Percentiles rank a stretch among this genome's conserved stretches.
phyloP scores from a whole-genome alignment of 2,329 filamentous ascomycete genomes.

The Cladophialophora bantiana region DNA sequence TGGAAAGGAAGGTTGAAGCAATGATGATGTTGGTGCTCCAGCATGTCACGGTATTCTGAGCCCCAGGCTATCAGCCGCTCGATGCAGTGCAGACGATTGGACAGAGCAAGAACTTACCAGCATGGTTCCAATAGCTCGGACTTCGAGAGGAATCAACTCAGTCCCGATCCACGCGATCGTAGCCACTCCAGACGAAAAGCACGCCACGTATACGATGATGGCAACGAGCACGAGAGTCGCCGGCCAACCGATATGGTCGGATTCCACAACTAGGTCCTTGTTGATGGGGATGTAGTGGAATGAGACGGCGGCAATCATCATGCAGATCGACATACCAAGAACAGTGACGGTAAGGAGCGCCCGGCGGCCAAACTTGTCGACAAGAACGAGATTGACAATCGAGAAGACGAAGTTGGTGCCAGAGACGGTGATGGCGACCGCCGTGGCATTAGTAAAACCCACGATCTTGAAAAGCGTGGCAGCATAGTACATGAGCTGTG shows the following conservation, averaged over 20 bases:
- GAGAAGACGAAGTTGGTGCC: conserved; percentile 65
- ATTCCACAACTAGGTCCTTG: conserved; percentile 30
- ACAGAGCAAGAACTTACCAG: conserved; percentile 47
- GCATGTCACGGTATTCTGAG: conserved; percentile 69
- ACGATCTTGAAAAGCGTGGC: conserved; percentile 80
- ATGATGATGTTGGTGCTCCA: conserved; percentile 91
- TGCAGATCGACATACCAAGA: conserved; percentile 79
- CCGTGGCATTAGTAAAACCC: conserved; percentile 77
- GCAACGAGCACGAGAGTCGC: conserved; percentile 70
- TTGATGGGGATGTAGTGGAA: conserved; percentile 67
- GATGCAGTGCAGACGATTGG: not conserved
- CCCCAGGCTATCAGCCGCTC: not conserved
- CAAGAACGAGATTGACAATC: conserved; percentile 69
- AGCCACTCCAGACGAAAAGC: conserved; percentile 69
- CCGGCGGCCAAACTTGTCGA: conserved; percentile 80
- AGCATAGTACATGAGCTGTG: conserved; percentile 78
- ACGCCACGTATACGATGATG: conserved; percentile 82
- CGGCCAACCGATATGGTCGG: conserved; percentile 41
- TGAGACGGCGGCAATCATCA: conserved; percentile 73
- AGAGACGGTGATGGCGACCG: conserved; percentile 80
- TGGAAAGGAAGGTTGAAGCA: conserved; percentile 83
- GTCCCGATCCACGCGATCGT: conserved; percentile 91
- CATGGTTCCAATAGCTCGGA: conserved; percentile 68
- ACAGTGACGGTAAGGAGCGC: conserved; percentile 82
- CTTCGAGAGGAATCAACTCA: conserved; percentile 77